phyloP scores from a whole-genome alignment of 768 basidiomycete genomes.

The Dentipellis fragilis region DNA sequence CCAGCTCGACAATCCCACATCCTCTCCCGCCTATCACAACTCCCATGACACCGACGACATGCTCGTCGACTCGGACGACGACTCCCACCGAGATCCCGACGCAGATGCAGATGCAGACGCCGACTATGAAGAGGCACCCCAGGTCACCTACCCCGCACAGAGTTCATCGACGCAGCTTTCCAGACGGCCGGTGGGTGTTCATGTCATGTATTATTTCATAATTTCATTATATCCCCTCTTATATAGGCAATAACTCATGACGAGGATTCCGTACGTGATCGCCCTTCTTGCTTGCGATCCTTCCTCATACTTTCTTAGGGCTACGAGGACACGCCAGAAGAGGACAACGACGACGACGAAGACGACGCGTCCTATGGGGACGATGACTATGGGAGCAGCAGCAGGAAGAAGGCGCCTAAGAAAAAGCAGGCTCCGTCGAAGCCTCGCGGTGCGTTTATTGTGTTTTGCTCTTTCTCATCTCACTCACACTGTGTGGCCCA shows the following conservation, averaged over 20 bases:
- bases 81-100: slow-evolving; percentile 22
- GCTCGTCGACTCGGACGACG: slow-evolving; percentile 57
- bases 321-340: slow-evolving; percentile 41
- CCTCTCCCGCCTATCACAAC: slow-evolving; percentile 16
- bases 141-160: slow-evolving; percentile 25
- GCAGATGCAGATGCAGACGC: slow-evolving; percentile 49
- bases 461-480: slow-evolving; percentile 10
- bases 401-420: slow-evolving; percentile 57
- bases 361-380: slow-evolving; percentile 75
- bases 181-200: slow-evolving; percentile 21
- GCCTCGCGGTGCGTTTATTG: slow-evolving; percentile 42
- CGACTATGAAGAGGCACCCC: slow-evolving; percentile 31
- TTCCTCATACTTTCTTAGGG: slow-evolving; percentile 30
- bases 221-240: slow-evolving; percentile 7
- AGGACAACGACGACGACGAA: slow-evolving; percentile 48
- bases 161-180: slow-evolving; percentile 27
- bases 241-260: slow-evolving; percentile 22
- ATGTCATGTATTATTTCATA: slow-evolving; percentile 1
- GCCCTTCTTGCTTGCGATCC: slow-evolving; percentile 4
- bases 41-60: slow-evolving; percentile 44
- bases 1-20: slow-evolving; percentile 16
- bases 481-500: slow-evolving; percentile 26
- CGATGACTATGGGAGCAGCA: slow-evolving; percentile 47
- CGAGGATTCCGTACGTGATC: slow-evolving; percentile 41
- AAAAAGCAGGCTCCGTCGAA: slow-evolving; percentile 59